Percentiles rank a stretch among this genome's conserved stretches.
These are phyloP conservation scores for Pseudogymnoascus sp. DNA, from an alignment of 2,329 filamentous ascomycete species.

Conservation along the genomic window DNA sequence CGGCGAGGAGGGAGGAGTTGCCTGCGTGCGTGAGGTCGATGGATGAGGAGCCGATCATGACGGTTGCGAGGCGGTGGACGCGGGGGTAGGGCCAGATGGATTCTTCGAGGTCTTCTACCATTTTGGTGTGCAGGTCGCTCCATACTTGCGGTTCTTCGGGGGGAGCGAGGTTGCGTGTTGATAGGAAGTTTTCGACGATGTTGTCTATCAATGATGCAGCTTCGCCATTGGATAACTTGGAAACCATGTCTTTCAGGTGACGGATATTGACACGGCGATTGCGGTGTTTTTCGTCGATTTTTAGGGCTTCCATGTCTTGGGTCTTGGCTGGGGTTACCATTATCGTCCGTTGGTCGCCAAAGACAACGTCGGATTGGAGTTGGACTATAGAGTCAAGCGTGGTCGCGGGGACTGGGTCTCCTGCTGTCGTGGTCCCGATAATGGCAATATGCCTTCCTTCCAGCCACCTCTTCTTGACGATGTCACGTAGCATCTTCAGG, in stretches of 20 bases:
- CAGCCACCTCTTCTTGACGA: constrained; percentile 63
- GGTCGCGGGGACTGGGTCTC: constrained; percentile 37
- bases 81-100: constrained; percentile 50
- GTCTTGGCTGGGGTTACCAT: constrained; percentile 41
- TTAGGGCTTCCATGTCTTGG: constrained; percentile 32
- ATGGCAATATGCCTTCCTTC: constrained; percentile 66
- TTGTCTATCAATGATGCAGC: constrained; percentile 16
- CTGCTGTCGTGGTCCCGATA: constrained; percentile 64
- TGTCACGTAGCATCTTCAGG: constrained; percentile 57
- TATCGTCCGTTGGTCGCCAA: constrained; percentile 43
- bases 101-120: constrained; percentile 34
- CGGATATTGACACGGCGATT: constrained; percentile 52
- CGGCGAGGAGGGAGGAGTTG: constrained; percentile 25
- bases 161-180: constrained; percentile 12
- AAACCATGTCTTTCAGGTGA: constrained; percentile 55
- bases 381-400: constrained; percentile 32
- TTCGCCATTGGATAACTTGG: constrained; percentile 22
- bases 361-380: constrained; percentile 36
- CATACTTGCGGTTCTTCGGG: constrained; percentile 20
- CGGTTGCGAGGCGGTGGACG: constrained; percentile 49
- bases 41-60: constrained; percentile 36
- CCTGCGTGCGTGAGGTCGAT: constrained; percentile 30
- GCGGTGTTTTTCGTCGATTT: constrained; percentile 39
- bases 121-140: not conserved
- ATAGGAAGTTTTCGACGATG: constrained; percentile 23